A percentile compares a stretch with the other conserved stretches of the same genome.
These are phyloP conservation scores for Scortechinia acanthostroma DNA, from an alignment of 2,329 filamentous ascomycete genomes.

Conservation along the genomic window DNA sequence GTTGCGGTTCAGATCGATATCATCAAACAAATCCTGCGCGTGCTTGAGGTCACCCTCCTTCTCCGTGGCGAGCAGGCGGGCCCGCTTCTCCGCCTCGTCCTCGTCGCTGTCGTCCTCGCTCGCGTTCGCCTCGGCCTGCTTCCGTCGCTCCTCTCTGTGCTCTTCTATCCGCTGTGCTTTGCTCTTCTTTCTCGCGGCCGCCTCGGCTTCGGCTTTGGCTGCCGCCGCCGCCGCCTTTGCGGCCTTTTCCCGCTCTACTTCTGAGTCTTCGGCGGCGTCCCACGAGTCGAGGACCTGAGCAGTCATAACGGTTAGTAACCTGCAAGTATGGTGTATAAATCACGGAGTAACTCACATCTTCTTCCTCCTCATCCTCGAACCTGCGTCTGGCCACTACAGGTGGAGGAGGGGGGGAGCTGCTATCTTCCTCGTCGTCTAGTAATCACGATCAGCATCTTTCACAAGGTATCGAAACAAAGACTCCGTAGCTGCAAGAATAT, in stretches of 20 bases:
- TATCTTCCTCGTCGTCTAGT: conserved; percentile 1
- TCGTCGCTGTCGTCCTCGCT: conserved; percentile 63
- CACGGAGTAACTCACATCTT: conserved; percentile 51
- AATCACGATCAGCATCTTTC: not conserved
- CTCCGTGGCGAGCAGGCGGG: conserved; percentile 71
- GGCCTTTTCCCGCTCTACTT: conserved; percentile 80
- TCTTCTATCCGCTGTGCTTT: conserved; percentile 82
- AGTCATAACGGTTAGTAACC: not conserved
- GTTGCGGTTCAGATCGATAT: conserved; percentile 58
- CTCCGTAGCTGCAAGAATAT: too few relatives aligned
- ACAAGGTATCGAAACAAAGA: too few relatives aligned
- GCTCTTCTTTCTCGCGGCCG: conserved; percentile 83
- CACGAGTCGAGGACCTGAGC: conserved; percentile 83
- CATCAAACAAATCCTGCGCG: conserved; percentile 83
- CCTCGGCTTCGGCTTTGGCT: conserved; percentile 81
- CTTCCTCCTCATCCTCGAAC: conserved; percentile 87
- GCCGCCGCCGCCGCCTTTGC: conserved; percentile 80
- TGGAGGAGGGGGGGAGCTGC: not conserved
- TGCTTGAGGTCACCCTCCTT: conserved; percentile 83
- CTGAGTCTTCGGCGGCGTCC: conserved; percentile 94
- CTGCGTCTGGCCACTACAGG: not conserved
- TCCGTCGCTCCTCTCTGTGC: conserved; percentile 53
- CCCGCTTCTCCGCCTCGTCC: conserved; percentile 65
- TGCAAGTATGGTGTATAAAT: not conserved
- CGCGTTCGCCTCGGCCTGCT: conserved; percentile 38